phyloP scores from a whole-genome alignment of 1,284 basidiomycete species.

The Cerioporus squamosus region DNA sequence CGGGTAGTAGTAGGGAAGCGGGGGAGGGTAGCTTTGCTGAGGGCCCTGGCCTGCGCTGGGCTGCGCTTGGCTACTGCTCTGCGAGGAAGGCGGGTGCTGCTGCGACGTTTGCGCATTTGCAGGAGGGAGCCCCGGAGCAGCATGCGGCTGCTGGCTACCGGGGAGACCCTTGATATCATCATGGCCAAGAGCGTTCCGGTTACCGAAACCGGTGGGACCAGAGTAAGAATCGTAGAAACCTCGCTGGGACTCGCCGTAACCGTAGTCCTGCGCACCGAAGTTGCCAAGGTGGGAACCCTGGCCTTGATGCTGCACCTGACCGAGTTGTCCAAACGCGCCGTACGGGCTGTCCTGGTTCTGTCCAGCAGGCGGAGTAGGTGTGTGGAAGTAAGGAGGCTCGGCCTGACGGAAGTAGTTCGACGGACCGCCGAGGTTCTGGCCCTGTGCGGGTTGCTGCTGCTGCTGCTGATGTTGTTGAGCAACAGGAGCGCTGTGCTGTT shows the following conservation, averaged over 20 bases:
- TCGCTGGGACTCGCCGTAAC: slow-evolving; percentile 68
- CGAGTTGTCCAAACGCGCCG: slow-evolving; percentile 67
- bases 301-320: slow-evolving; percentile 52
- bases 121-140: slow-evolving; percentile 54
- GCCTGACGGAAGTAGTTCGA: slow-evolving; percentile 69
- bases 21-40: slow-evolving; percentile 64
- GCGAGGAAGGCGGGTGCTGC: slow-evolving; percentile 50
- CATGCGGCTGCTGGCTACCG: slow-evolving; percentile 53
- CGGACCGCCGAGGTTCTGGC: slow-evolving; percentile 41
- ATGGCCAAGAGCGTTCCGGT: slow-evolving; percentile 62
- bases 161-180: slow-evolving; percentile 75
- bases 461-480: slow-evolving; percentile 43
- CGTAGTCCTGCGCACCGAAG: slow-evolving; percentile 66
- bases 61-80: slow-evolving; percentile 54
- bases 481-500: slow-evolving; percentile 40
- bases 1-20: slow-evolving; percentile 63
- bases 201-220: slow-evolving; percentile 59
- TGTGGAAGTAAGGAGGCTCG: slow-evolving; percentile 73
- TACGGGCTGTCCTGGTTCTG: slow-evolving; percentile 70
- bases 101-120: slow-evolving; percentile 56
- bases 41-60: slow-evolving; percentile 61
- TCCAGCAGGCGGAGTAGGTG: slow-evolving; percentile 70
- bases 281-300: slow-evolving; percentile 59
- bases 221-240: slow-evolving; percentile 76
- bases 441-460: slow-evolving; percentile 39